phyloP scores from a whole-genome alignment of 768 basidiomycete species.

The Podaxis sp. region DNA sequence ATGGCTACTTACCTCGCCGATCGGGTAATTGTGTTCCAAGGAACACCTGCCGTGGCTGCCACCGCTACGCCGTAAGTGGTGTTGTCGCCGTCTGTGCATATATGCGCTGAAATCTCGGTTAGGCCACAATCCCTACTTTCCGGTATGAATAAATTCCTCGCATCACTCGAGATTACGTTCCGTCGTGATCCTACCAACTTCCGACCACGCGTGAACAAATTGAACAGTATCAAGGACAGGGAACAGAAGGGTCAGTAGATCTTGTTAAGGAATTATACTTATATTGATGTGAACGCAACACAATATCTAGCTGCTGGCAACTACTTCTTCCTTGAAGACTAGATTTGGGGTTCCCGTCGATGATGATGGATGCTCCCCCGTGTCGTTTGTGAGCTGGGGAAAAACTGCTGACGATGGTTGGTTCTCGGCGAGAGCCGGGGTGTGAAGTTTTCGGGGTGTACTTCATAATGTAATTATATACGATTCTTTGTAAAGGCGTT shows the following conservation, averaged over 20 bases:
- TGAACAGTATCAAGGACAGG: conserved; percentile 81
- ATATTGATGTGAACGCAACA: not conserved
- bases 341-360: conserved; percentile 12
- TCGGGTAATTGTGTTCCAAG: conserved; percentile 92
- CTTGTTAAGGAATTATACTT: conserved; percentile 6
- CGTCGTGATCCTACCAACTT: conserved; percentile 95
- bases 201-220: conserved; percentile 86
- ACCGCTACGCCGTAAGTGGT: conserved; percentile 83
- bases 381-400: not conserved
- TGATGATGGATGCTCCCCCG: not conserved
- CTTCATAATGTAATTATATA: conserved; percentile 13
- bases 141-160: conserved; percentile 98
- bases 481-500: not conserved
- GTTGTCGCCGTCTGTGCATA: not conserved
- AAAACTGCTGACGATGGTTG: not conserved
- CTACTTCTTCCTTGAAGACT: conserved; percentile 93
- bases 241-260: conserved; percentile 74
- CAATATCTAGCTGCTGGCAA: conserved; percentile 63
- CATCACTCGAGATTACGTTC: conserved; percentile 96
- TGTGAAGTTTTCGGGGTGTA: not conserved
- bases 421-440: not conserved
- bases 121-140: conserved; percentile 93
- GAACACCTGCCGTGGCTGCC: conserved; percentile 81
- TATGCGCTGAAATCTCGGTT: not conserved
- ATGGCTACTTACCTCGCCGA: conserved; percentile 99